phyloP scores from a whole-genome alignment of 2,329 filamentous ascomycete genomes.

The Neurospora crassa region DNA sequence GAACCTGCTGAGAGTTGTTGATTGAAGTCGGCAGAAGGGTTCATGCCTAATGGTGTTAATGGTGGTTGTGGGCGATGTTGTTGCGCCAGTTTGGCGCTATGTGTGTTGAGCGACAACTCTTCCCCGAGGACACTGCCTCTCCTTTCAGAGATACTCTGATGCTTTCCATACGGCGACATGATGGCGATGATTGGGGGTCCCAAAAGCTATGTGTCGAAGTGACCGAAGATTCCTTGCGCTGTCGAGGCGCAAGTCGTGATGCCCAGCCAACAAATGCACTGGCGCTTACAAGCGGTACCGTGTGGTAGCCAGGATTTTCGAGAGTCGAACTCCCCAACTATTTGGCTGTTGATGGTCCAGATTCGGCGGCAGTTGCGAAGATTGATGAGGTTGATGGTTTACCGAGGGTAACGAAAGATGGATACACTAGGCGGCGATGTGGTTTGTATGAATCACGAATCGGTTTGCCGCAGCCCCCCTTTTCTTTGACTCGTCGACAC shows the following conservation, averaged over 20 bases:
- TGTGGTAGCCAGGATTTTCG: not conserved
- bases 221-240: not conserved
- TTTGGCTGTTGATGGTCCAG: not conserved
- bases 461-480: not conserved
- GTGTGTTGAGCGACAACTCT: conserved; percentile 45
- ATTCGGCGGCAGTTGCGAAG: not conserved
- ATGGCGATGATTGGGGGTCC: not conserved
- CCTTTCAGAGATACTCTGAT: conserved; percentile 52
- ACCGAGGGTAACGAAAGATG: not conserved
- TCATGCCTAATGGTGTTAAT: conserved; percentile 56
- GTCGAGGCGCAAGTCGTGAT: not conserved
- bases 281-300: not conserved
- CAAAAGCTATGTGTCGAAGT: not conserved
- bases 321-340: not conserved
- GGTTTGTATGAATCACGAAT: not conserved
- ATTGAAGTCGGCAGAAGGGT: conserved; percentile 52
- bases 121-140: conserved; percentile 49
- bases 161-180: conserved; percentile 37
- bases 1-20: conserved; percentile 47
- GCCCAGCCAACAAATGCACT: not conserved
- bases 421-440: not conserved
- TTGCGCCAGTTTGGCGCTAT: conserved; percentile 42
- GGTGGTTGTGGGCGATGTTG: conserved; percentile 42
- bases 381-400: not conserved
- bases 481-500: not conserved